Base-by-base conservation (phyloP, 108 stramenopile genomes). In the Cyclotella atomus region DNA sequence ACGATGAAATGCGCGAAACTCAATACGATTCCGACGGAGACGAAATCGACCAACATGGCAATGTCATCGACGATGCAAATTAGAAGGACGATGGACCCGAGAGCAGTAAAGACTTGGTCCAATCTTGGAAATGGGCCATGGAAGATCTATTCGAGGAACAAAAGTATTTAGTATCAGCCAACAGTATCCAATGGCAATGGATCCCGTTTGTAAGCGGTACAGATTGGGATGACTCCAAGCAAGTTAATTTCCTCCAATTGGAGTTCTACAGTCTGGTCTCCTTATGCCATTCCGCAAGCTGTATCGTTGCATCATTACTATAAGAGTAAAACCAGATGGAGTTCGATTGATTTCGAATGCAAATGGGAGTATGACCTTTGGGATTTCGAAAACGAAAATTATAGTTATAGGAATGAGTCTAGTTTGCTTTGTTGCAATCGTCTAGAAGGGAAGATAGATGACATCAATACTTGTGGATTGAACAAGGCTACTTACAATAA, bases 241-340 rank as follows among this genome's bases (percentile, higher is more conserved):
- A 29, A 27, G 17, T 47, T 19, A 65, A 61, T 64, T 10, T 71
- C 70, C 19, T 61, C 61, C 1, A 35, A 63, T 16, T 71, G 64
- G 6, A 64, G 38, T 63, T 35, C 62, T 8, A 24, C 49, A 6
- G 70, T 71, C 8, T 71, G 70, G 70, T 71, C 70, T 16, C 70
- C 70, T n/a, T 71, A 34, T 52, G 70, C 62, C 4, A 62, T 71
- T n/a, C 70, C 70, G 4, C 59, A 61, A 41, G 70, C 70, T 17
- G 41, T 71, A 8, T 21, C 27, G 0, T 64, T 71, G 49, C n/a
- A 21, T 12, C 70, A 71, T 62, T 29, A 17, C 15, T 71, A 28
- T 21, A 32, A 71, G 17, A 44, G 46, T 2, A 65, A 50, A 23
- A 36, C 43, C 8, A 20, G 62, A 6, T 64, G 25, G 60, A 29